Evolutionary conservation across 2,329 filamentous ascomycete species (phyloP).

Genomic region (Calonectria montana): DNA sequence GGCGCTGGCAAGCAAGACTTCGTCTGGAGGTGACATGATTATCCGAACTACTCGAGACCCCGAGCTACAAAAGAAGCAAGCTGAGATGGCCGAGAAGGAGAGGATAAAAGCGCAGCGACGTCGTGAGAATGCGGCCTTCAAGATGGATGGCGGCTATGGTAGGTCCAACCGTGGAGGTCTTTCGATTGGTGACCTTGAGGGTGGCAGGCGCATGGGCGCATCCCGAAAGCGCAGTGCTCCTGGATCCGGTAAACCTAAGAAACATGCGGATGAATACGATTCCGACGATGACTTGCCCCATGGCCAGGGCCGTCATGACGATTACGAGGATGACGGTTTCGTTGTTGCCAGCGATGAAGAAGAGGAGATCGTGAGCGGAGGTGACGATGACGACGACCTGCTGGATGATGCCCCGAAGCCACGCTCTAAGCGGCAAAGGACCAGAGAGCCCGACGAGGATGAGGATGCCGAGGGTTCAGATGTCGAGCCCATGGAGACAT

Average conservation of each 20-base stretch:
- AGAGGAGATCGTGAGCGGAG: constrained; percentile 71
- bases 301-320: constrained; percentile 72
- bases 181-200: constrained; percentile 77
- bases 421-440: constrained; percentile 62
- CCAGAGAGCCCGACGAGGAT: constrained; percentile 57
- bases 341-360: constrained; percentile 82
- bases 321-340: constrained; percentile 86
- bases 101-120: constrained; percentile 73
- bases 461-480: constrained; percentile 67
- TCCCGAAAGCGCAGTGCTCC: constrained; percentile 65
- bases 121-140: constrained; percentile 74
- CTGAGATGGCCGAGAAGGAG: constrained; percentile 80
- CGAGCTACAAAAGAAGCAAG: constrained; percentile 78
- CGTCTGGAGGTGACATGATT: constrained; percentile 71
- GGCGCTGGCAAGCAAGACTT: constrained; percentile 70
- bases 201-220: constrained; percentile 60
- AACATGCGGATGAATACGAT: constrained; percentile 74
- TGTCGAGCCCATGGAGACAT: constrained; percentile 57
- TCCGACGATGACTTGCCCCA: constrained; percentile 79
- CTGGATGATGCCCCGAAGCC: constrained; percentile 63
- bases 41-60: constrained; percentile 79
- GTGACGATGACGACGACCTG: constrained; percentile 73
- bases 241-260: constrained; percentile 62
- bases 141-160: constrained; percentile 68
- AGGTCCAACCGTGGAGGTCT: constrained; percentile 67